phyloP scores from a whole-genome alignment of 345 rosid genomes.

The Tarenaya hassleriana region DNA sequence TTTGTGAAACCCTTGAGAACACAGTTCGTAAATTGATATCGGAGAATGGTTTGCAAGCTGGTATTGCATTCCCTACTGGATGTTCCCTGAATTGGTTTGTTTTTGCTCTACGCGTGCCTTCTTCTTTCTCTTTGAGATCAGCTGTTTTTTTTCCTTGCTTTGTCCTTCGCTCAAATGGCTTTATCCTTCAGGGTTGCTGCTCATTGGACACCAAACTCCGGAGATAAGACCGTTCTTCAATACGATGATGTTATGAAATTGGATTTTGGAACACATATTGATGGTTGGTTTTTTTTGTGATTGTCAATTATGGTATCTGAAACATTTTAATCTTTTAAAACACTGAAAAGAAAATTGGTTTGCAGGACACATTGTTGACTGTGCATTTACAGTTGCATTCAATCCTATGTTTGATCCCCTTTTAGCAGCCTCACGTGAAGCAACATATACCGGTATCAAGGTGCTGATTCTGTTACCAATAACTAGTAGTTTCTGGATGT shows the following conservation, averaged over 20 bases:
- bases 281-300: conserved; percentile 39
- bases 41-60: conserved; percentile 93
- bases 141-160: conserved; percentile 10
- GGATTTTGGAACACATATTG: conserved; percentile 97
- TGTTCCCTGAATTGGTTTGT: conserved; percentile 85
- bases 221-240: conserved; percentile 95
- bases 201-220: conserved; percentile 96
- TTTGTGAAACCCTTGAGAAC: conserved; percentile 85
- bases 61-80: conserved; percentile 98
- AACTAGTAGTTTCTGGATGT: background rate
- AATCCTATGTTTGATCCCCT: conserved; percentile 92
- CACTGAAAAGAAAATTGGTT: conserved; percentile 18
- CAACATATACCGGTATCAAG: conserved; percentile 95
- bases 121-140: conserved; percentile 1
- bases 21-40: conserved; percentile 83
- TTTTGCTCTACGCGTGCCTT: conserved; percentile 10
- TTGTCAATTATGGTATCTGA: background rate
- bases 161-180: conserved; percentile 18
- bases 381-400: conserved; percentile 98
- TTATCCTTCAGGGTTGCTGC: conserved; percentile 76
- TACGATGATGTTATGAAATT: conserved; percentile 95
- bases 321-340: background rate
- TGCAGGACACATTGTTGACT: conserved; percentile 81
- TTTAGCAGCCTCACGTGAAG: conserved; percentile 91
- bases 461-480: conserved; percentile 27